Evolutionary conservation across 1,284 basidiomycete genomes (phyloP).

Genomic region (Sanghuangporus baumii): DNA sequence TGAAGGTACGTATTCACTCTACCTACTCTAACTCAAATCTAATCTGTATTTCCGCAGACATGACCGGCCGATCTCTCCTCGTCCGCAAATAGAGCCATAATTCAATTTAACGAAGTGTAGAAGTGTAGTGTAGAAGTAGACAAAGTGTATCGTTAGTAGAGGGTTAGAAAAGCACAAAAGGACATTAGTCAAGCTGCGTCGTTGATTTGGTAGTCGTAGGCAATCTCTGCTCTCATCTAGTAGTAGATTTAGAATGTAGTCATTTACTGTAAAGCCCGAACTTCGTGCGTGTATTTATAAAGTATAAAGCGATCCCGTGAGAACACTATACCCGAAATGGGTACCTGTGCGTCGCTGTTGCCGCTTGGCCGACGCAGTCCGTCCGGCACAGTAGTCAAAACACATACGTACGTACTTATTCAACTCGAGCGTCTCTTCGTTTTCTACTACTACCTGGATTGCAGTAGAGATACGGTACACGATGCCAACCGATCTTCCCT

Average conservation of each 20-base stretch:
- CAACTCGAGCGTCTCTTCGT: background rate
- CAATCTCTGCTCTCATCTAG: background rate
- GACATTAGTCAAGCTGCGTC: background rate
- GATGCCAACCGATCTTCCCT: conserved; percentile 74
- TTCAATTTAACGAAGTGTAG: background rate
- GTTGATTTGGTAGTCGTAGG: background rate
- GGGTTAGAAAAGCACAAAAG: background rate
- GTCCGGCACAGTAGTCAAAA: background rate
- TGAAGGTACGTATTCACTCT: conserved; percentile 39
- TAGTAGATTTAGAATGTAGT: background rate
- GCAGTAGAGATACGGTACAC: background rate
- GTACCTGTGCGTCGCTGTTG: background rate
- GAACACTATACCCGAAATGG: background rate
- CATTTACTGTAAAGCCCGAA: background rate
- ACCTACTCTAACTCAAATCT: background rate
- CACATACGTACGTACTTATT: background rate
- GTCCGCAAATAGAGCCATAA: conserved; percentile 27
- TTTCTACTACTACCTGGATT: background rate
- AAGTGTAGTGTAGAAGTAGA: background rate
- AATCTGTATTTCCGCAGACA: conserved; percentile 34
- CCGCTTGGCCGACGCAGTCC: background rate
- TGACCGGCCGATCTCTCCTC: conserved; percentile 52
- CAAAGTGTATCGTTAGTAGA: conserved; percentile 5
- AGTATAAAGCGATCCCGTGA: background rate
- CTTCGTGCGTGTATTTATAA: background rate